Percentiles rank a stretch among this genome's conserved stretches.
These are phyloP conservation scores for Ophiostoma ulmi DNA, from an alignment of 2,329 filamentous ascomycete genomes.

Conservation along the genomic window DNA sequence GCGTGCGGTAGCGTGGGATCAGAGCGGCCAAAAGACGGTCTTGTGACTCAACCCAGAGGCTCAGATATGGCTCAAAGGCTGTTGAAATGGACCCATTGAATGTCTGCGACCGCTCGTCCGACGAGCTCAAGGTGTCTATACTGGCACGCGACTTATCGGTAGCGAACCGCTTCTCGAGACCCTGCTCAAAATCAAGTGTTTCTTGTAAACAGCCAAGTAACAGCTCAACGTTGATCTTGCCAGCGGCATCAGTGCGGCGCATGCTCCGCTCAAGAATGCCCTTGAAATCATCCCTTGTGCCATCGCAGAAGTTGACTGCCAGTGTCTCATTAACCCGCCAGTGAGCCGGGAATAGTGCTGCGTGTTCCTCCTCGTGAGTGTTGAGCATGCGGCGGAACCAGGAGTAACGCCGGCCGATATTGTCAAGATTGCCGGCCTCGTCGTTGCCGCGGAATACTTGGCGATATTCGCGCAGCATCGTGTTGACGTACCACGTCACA, in stretches of 20 bases:
- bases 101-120: slow-evolving; percentile 67
- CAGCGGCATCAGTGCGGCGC: slow-evolving; percentile 61
- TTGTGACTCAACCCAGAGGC: slow-evolving; percentile 94
- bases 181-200: slow-evolving; percentile 94
- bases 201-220: slow-evolving; percentile 49
- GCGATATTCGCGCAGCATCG: slow-evolving; percentile 88
- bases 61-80: slow-evolving; percentile 95
- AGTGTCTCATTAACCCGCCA: slow-evolving; percentile 91
- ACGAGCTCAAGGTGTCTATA: slow-evolving; percentile 80
- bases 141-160: slow-evolving; percentile 59
- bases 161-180: slow-evolving; percentile 76
- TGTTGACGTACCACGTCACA: slow-evolving; percentile 97
- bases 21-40: slow-evolving; percentile 79
- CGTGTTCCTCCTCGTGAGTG: slow-evolving; percentile 90
- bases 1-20: slow-evolving; percentile 80
- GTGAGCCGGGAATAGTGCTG: slow-evolving; percentile 73
- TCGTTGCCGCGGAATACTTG: slow-evolving; percentile 95
- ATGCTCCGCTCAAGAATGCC: slow-evolving; percentile 84
- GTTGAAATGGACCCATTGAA: slow-evolving; percentile 92
- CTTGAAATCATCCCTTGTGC: slow-evolving; percentile 92
- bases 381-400: slow-evolving; percentile 97
- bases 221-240: slow-evolving; percentile 50
- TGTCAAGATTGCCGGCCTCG: slow-evolving; percentile 92
- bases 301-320: slow-evolving; percentile 89
- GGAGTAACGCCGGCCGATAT: slow-evolving; percentile 88